Conservation (phyloP, 2,329 filamentous ascomycete genomes). For the Amauroascus niger region DNA sequence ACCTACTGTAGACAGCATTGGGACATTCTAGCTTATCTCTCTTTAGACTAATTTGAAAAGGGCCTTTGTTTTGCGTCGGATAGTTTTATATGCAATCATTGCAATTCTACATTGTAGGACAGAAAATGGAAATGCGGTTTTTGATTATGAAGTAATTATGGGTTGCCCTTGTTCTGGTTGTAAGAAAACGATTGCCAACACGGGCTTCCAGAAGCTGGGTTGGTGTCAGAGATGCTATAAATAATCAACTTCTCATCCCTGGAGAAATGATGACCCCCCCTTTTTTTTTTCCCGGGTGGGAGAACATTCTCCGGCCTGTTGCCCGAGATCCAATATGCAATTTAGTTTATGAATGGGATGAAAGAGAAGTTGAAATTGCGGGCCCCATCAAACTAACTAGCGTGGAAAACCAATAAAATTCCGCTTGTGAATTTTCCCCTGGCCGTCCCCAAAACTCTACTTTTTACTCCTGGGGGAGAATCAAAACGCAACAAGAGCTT, state of each 20-base stretch:
- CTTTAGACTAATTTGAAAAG: neutral
- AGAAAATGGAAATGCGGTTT: too few species aligned
- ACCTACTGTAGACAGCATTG: neutral
- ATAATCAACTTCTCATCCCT: neutral
- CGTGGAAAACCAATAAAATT: neutral
- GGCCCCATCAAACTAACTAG: too few species aligned
- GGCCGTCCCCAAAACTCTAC: neutral
- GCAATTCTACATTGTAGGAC: too few species aligned
- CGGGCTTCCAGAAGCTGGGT: neutral
- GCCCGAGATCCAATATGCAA: neutral
- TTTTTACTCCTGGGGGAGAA: slow-evolving; percentile 1
- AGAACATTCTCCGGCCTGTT: neutral
- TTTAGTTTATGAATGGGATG: neutral
- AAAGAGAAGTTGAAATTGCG: neutral
- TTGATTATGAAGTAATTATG: too few species aligned
- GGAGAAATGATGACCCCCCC: neutral
- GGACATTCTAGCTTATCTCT: neutral
- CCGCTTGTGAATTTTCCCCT: slow-evolving; percentile 2
- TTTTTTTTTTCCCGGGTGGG: too few species aligned
- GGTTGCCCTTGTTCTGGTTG: too few species aligned
- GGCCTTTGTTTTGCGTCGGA: neutral
- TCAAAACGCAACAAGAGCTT: neutral
- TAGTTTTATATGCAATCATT: too few species aligned
- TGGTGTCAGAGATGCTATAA: neutral
- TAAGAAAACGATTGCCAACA: neutral